A percentile compares a stretch with the other conserved stretches of the same genome.
Conservation (phyloP, 805 yeast genomes). For the Candida glaebosa region DNA sequence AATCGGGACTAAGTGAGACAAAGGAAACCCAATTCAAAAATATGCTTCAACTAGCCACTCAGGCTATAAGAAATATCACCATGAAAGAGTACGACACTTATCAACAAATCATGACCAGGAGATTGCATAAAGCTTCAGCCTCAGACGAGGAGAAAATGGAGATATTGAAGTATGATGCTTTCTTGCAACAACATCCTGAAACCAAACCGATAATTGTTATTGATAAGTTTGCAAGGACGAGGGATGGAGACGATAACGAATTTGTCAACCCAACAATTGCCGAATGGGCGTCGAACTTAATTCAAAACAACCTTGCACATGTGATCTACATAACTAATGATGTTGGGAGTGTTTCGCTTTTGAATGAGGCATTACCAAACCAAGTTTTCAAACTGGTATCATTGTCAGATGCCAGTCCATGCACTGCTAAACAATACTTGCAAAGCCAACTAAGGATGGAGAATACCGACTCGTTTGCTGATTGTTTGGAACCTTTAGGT, state of each 20-base stretch:
- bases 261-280: slow-evolving; percentile 72
- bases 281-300: slow-evolving; percentile 82
- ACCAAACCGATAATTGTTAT: slow-evolving; percentile 82
- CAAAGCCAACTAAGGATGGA: slow-evolving; percentile 44
- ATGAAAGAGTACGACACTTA: slow-evolving; percentile 29
- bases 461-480: slow-evolving; percentile 42
- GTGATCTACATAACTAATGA: slow-evolving; percentile 87
- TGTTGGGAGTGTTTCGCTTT: slow-evolving; percentile 65
- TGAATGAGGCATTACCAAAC: slow-evolving; percentile 75
- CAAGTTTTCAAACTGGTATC: slow-evolving; percentile 76
- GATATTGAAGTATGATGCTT: slow-evolving; percentile 71
- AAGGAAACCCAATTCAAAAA: slow-evolving; percentile 78
- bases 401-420: slow-evolving; percentile 76
- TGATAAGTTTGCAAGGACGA: slow-evolving; percentile 62
- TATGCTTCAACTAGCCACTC: slow-evolving; percentile 68
- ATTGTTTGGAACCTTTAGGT: slow-evolving; percentile 72
- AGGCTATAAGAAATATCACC: slow-evolving; percentile 69
- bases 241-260: slow-evolving; percentile 47
- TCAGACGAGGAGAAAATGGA: slow-evolving; percentile 19
- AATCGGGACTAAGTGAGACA: slow-evolving; percentile 82
- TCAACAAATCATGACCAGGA: slow-evolving; percentile 17
- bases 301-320: slow-evolving; percentile 79
- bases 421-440: slow-evolving; percentile 70
- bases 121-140: slow-evolving; percentile 15
- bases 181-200: slow-evolving; percentile 79